Base-by-base conservation (phyloP, 1,284 basidiomycete genomes). In the Boletellus sp. region DNA sequence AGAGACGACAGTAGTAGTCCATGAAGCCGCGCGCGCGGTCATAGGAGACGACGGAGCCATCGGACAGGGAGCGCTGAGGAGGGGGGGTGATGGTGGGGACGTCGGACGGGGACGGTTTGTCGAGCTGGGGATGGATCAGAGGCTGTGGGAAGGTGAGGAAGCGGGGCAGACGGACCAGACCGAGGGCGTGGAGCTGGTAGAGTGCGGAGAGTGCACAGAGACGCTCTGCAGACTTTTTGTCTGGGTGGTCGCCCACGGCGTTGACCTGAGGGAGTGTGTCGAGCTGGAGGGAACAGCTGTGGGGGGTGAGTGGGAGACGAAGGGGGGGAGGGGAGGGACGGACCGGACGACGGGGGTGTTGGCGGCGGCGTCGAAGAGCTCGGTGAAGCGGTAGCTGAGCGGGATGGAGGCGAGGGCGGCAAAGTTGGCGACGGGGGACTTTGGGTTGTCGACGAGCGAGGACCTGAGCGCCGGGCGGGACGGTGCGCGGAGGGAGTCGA, bases 1-100 rank as follows among this genome's bases (percentile, higher is more conserved):
- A 97, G 37, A 84, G 79, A 40, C 85, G 81, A 68, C 93, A 97
- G 67, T 97, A 97, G 65, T 90, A 98, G 60, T 95, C 93, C 86
- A 97, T 94, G 72, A 97, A 98, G 58, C 83, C 84, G 49, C 89
- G 83, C 0, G 93, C 93, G 44, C 82, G 80, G 52, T 94, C 91
- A 44, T 87, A 85, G 8, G 74, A 76, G 58, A 96, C 78, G 24
- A 71, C 61, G 5, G 83, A 77, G 22, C 85, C 85, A 64, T 94
- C 87, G 16, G 83, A 81, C 19, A 97, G 76, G 6, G 62, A 65
- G 33, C 71, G 66, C 22, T 71, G 60, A 1, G 57, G 52, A 1
- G 61, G 55, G 16, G 52, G 47, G 0, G 49, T 1, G 18, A 54
- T 46, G 7, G 8, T 13, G 15, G 59, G 39, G n/a, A 55, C 36